Percentiles rank a stretch among this genome's conserved stretches.
phyloP scores from a whole-genome alignment of 139 green algal genomes.

The Diplosphaera chodatii region DNA sequence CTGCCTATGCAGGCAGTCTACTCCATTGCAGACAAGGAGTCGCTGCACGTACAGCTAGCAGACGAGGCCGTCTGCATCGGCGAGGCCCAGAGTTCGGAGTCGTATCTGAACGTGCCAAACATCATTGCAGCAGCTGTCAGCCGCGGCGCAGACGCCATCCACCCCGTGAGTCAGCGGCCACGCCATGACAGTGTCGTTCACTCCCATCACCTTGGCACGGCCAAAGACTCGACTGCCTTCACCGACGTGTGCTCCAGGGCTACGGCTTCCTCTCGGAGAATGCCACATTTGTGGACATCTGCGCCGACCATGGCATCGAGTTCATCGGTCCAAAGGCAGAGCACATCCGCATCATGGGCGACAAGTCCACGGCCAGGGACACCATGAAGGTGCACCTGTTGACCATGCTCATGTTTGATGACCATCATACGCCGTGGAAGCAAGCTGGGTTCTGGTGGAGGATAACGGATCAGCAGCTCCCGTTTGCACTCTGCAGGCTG shows the following conservation, averaged over 20 bases:
- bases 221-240: too few species aligned
- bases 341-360: slow-evolving; percentile 89
- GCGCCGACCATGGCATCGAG: slow-evolving; percentile 86
- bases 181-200: too few species aligned
- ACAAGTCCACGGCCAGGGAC: slow-evolving; percentile 90
- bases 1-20: slow-evolving; percentile 79
- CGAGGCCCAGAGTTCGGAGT: slow-evolving; percentile 71
- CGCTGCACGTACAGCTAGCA: slow-evolving; percentile 84
- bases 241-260: too few species aligned
- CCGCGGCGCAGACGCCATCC: slow-evolving; percentile 80
- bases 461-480: too few species aligned
- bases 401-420: background rate
- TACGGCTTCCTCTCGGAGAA: slow-evolving; percentile 98
- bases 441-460: too few species aligned
- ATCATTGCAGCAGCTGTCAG: slow-evolving; percentile 85
- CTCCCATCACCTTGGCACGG: too few species aligned
- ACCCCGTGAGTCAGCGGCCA: slow-evolving; percentile 83
- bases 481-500: too few species aligned
- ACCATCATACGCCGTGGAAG: too few species aligned
- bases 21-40: slow-evolving; percentile 80
- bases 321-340: slow-evolving; percentile 93
- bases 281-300: slow-evolving; percentile 95
- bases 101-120: slow-evolving; percentile 92
- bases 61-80: slow-evolving; percentile 94
- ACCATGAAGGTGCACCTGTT: slow-evolving; percentile 79